A percentile compares a stretch with the other conserved stretches of the same genome.
Evolutionary conservation across 345 rosid genomes (phyloP).

Genomic region (Mallotus nudiflorus): DNA sequence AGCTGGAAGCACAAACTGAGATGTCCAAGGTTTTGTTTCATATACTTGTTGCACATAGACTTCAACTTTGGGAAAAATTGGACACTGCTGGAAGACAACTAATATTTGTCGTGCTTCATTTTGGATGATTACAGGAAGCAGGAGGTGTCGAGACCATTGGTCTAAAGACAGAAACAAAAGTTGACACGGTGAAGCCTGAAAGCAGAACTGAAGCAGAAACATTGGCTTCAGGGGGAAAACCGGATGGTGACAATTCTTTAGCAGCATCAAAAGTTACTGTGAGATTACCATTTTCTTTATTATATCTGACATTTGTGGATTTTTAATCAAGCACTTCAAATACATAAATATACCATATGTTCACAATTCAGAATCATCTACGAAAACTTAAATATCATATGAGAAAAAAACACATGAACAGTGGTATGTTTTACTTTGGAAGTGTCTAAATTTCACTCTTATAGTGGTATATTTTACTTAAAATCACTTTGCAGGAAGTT

Average conservation of each 20-base stretch:
- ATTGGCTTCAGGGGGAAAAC: conserved; percentile 36
- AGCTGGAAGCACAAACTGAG: conserved; percentile 53
- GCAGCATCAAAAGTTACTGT: conserved; percentile 51
- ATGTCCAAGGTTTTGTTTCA: conserved; percentile 37
- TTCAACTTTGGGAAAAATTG: not conserved
- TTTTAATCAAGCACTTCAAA: not conserved
- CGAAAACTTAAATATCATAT: not conserved
- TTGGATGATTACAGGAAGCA: conserved; percentile 40
- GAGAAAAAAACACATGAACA: not conserved
- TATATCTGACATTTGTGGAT: not conserved
- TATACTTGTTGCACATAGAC: not conserved
- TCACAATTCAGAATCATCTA: not conserved
- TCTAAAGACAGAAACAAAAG: conserved; percentile 43
- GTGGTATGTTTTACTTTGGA: no score
- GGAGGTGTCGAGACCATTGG: conserved; percentile 24
- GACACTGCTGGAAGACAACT: not conserved
- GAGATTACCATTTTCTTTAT: conserved; percentile 13
- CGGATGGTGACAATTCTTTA: conserved; percentile 35
- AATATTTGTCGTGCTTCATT: not conserved
- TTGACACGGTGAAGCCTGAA: conserved; percentile 33
- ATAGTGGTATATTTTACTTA: not conserved
- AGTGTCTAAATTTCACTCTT: not conserved
- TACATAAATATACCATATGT: not conserved
- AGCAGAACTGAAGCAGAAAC: conserved; percentile 50
- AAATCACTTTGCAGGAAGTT: conserved; percentile 47